Conservation (phyloP, 2,329 filamentous ascomycete species). For the Fusarium incarnatum region DNA sequence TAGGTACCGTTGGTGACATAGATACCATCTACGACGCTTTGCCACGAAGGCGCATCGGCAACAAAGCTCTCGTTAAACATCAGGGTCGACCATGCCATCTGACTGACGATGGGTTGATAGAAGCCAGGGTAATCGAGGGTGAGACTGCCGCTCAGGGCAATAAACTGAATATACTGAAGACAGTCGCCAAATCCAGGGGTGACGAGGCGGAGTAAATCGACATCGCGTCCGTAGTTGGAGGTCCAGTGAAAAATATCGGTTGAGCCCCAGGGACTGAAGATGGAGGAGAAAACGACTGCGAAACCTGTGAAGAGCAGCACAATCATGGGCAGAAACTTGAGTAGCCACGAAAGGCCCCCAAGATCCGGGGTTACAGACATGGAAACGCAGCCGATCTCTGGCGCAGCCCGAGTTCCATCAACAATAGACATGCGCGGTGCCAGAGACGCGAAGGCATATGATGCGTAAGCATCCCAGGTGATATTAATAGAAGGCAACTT, state of each 20-base stretch:
- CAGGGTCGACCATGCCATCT: constrained; percentile 86
- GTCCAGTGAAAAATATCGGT: constrained; percentile 93
- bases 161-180: constrained; percentile 95
- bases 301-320: constrained; percentile 83
- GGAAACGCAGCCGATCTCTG: constrained; percentile 81
- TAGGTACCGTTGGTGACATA: constrained; percentile 83
- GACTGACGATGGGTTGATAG: constrained; percentile 91
- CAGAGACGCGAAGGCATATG: constrained; percentile 88
- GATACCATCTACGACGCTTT: constrained; percentile 83
- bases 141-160: constrained; percentile 86
- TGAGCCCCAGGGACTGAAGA: constrained; percentile 94
- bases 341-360: constrained; percentile 73
- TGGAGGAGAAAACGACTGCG: constrained; percentile 84
- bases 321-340: constrained; percentile 81
- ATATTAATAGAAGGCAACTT: constrained; percentile 79
- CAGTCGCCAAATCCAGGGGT: constrained; percentile 98
- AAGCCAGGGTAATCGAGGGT: constrained; percentile 92
- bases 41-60: constrained; percentile 71
- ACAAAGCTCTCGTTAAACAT: constrained; percentile 96
- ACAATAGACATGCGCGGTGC: constrained; percentile 78
- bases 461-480: constrained; percentile 79
- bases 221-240: constrained; percentile 96
- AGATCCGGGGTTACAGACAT: constrained; percentile 87
- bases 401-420: constrained; percentile 74
- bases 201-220: constrained; percentile 88